Conservation (phyloP, 768 basidiomycete genomes). For the Auricularia auricula-judae region DNA sequence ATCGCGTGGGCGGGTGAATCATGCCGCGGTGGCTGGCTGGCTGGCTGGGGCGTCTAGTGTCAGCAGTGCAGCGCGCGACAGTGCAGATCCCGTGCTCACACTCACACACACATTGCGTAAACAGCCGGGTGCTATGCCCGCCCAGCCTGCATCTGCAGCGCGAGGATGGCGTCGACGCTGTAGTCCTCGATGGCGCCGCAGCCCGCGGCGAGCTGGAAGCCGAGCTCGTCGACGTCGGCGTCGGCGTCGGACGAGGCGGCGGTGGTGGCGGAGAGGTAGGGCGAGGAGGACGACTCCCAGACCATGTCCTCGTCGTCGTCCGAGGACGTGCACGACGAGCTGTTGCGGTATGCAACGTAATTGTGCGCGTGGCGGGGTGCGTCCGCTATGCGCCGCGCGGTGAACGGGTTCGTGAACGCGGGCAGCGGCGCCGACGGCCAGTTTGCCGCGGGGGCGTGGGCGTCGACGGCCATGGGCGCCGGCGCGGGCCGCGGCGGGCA, state of each 20-base stretch:
- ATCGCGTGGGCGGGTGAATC: too few relatives aligned
- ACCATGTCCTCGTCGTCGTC: conserved; percentile 22
- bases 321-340: conserved; percentile 20
- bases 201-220: conserved; percentile 51
- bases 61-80: too few relatives aligned
- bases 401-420: conserved; percentile 3
- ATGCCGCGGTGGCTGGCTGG: too few relatives aligned
- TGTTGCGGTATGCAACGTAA: conserved; percentile 10
- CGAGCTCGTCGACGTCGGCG: conserved; percentile 37
- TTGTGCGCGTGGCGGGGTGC: conserved; percentile 19
- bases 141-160: neutral
- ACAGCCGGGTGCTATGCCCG: too few relatives aligned
- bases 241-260: conserved; percentile 4
- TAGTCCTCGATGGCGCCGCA: conserved; percentile 53
- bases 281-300: conserved; percentile 6
- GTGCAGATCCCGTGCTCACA: too few relatives aligned
- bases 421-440: conserved; percentile 17
- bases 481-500: conserved; percentile 8
- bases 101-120: too few relatives aligned
- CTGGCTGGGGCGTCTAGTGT: too few relatives aligned
- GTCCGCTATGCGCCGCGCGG: conserved; percentile 18
- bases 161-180: conserved; percentile 5
- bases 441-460: conserved; percentile 33
- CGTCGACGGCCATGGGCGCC: conserved; percentile 32
- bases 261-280: conserved; percentile 9